These are phyloP conservation scores for Allantophomopsis lycopodina DNA, from an alignment of 2,329 filamentous ascomycete genomes.

Conservation along the genomic window DNA sequence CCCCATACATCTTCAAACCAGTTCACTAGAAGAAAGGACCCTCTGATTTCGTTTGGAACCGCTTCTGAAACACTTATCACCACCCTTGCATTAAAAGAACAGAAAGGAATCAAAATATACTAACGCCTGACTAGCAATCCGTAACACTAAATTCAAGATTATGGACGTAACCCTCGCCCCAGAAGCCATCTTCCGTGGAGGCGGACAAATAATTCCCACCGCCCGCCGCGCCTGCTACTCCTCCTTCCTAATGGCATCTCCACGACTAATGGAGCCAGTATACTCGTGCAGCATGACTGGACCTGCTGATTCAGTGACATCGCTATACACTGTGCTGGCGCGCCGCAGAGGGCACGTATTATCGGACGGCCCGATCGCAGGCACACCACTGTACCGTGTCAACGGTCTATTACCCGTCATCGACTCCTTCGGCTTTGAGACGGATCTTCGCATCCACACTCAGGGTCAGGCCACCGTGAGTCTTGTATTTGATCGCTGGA, in stretches of 20 bases:
- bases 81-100: too few relatives aligned
- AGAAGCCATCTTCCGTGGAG: conserved; percentile 88
- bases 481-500: conserved; percentile 93
- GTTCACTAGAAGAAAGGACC: conserved; percentile 1
- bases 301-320: conserved; percentile 75
- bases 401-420: conserved; percentile 89
- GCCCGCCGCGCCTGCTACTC: conserved; percentile 87
- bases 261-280: conserved; percentile 90
- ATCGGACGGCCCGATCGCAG: conserved; percentile 85
- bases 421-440: conserved; percentile 96
- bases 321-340: conserved; percentile 84
- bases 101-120: not conserved
- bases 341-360: conserved; percentile 84
- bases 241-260: conserved; percentile 93
- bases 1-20: conserved; percentile 7
- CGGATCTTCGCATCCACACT: conserved; percentile 89
- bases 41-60: too few relatives aligned
- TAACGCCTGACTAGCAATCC: conserved; percentile 51
- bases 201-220: conserved; percentile 95
- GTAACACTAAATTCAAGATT: conserved; percentile 94
- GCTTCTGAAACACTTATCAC: too few relatives aligned
- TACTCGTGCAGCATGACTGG: conserved; percentile 90
- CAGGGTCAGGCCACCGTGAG: conserved; percentile 84
- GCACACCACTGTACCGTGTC: conserved; percentile 86
- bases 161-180: conserved; percentile 78